Base-by-base conservation (phyloP, 805 yeast genomes). In the Danielia reshetovae region DNA sequence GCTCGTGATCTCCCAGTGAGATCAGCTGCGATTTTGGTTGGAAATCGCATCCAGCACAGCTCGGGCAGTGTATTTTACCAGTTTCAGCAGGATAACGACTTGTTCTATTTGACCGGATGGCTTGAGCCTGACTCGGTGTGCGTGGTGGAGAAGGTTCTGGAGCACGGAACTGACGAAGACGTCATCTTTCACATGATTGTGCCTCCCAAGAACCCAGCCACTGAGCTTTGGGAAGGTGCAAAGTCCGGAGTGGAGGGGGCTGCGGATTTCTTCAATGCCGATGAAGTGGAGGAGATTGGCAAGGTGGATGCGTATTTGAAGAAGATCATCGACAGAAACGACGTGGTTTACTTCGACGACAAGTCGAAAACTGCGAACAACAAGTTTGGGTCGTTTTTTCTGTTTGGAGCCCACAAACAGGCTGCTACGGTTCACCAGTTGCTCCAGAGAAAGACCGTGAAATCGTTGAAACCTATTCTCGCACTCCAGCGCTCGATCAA, bases 151-250 rank as follows among this genome's bases (percentile, higher is more conserved):
- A 81, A 79, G 46, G 74, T 78, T 27, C 60, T 65, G 23, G 67
- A 68, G 35, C 60, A 70, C 38, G 62, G 72, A n/a, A 46, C 46
- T 8, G 63, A 56, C 8, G 75, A 72, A 17, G 75, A 77, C 32
- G 67, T 76, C 23, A 55, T 72, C 7, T 75, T 85, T 45, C 90
- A 85, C 48, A 74, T 93, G 81, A 63, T 88, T 32, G 95, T 90
- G 3, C 96, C 88, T 3, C 88, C 87, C 11, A 82, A 83, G 54
- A 84, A 89, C 53, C 73, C 77, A 5, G 70, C 68, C 31, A 76
- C 74, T 15, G 98, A 93, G 60, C 77, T 82, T 43, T 93, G 99
- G 99, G 97, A 90, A 49, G 99, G 99, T 9, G 81, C 76, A 28
- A 74, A 95, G 48, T 82, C 94, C 12, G 99, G 99, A 1, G 71